Conservation (phyloP, 2,329 filamentous ascomycete species). For the Xylaria sp. region DNA sequence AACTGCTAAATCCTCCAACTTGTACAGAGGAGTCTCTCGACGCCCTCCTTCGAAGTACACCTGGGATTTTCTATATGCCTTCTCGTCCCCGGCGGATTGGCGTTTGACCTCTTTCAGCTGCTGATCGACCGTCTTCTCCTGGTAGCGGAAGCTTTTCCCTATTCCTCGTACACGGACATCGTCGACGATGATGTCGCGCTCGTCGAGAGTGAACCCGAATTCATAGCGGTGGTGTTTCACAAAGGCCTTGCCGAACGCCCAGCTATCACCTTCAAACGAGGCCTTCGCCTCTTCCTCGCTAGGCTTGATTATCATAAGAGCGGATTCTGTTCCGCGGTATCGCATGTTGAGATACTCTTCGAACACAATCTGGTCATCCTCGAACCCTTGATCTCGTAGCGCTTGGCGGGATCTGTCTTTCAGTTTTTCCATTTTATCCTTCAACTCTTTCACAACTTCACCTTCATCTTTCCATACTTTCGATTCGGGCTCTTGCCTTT, state of each 20-base stretch:
- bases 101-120: constrained; percentile 78
- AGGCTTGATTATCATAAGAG: constrained; percentile 88
- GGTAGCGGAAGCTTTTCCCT: constrained; percentile 84
- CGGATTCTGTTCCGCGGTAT: constrained; percentile 90
- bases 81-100: constrained; percentile 65
- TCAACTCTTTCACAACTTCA: constrained; percentile 70
- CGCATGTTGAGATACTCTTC: constrained; percentile 96
- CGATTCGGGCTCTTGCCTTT: constrained; percentile 82
- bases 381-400: constrained; percentile 82
- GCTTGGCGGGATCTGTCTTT: constrained; percentile 77
- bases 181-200: constrained; percentile 89
- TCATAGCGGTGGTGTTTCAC: constrained; percentile 89
- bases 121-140: constrained; percentile 84
- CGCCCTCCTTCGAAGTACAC: constrained; percentile 90
- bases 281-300: constrained; percentile 68
- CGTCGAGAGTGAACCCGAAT: constrained; percentile 87
- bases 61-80: constrained; percentile 72
- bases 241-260: constrained; percentile 87
- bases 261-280: constrained; percentile 72
- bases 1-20: constrained; percentile 76
- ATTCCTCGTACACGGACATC: constrained; percentile 90
- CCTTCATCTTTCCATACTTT: constrained; percentile 69
- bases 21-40: constrained; percentile 82
- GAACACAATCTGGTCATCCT: constrained; percentile 77
- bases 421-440: constrained; percentile 79